Evolutionary conservation across 108 stramenopile species (phyloP), one percentile per base, ranked within the genome.

Genomic region (Discostella stelligeroides): DNA sequence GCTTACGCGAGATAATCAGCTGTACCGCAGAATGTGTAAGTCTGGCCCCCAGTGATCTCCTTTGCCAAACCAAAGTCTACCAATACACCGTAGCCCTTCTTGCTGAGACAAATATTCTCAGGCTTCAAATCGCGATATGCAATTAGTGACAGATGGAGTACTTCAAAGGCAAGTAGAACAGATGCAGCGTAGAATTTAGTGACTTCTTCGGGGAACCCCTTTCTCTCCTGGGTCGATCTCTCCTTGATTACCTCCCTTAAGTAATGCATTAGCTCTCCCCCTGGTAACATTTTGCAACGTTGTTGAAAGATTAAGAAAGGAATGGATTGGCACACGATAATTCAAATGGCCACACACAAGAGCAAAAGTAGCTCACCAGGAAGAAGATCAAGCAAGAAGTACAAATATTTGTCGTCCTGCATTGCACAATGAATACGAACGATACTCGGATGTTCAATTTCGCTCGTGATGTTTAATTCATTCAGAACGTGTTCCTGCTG

Each of bases 11-110:
- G 58, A 43, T 88, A 88, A 53, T 88, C 87, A 21, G 85, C 77
- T 5, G 85, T 88, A 18, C 85, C 88, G 62, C 85, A 84, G 25
- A 84, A 64, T 1, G 88, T 84, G 50, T 70, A 83, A 2, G 83
- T 86, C 28, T 81, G 69, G 11, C 82, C 84, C 18, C 60, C 66
- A 21, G 81, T 23, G 48, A 83, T 58, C n/a, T 80, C 73, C 68
- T 88, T 88, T 4, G 87, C 84, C 17, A 88, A 73, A 2, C 87
- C 87, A 42, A 85, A 85, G 69, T 88, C 87, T 9, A 88, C 84
- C 46, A 88, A 51, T 37, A 86, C 81, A 37, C 78, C 40, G 75
- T 71, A 82, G 7, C 88, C 88, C 11, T 58, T 51, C n/a, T 51
- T 57, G 49, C 84, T 68, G 29, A 88, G 71, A 42, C 86, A 72